Evolutionary conservation across 768 basidiomycete genomes (phyloP).

Genomic region (Rhodocollybia butyracea): DNA sequence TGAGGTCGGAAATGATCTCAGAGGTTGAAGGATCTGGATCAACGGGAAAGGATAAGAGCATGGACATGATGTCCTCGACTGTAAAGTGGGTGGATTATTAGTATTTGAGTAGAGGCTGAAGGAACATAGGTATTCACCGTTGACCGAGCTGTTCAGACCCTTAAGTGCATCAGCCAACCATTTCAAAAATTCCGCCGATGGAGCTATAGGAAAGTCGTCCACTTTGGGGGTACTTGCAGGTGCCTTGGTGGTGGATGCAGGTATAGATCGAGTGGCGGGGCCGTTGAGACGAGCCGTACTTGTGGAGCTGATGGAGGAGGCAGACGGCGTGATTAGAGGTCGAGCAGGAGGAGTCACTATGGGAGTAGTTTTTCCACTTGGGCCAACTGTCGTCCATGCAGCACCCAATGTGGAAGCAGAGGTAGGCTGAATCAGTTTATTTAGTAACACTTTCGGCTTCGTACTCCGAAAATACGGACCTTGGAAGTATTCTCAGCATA

Average conservation of each 20-base stretch:
- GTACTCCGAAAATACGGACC: conserved; percentile 34
- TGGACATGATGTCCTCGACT: conserved; percentile 97
- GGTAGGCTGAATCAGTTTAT: conserved; percentile 19
- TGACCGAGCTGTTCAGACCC: conserved; percentile 68
- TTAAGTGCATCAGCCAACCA: conserved; percentile 89
- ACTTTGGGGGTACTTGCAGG: conserved; percentile 34
- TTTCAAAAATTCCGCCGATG: conserved; percentile 87
- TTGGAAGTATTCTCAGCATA: conserved; percentile 81
- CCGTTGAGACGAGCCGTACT: conserved; percentile 36
- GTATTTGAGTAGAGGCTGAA: not conserved
- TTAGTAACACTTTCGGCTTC: conserved; percentile 9
- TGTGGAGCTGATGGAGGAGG: conserved; percentile 24
- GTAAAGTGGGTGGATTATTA: not conserved
- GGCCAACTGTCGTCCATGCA: conserved; percentile 87
- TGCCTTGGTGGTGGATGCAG: conserved; percentile 30
- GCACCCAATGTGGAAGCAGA: conserved; percentile 29
- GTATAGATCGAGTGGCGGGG: conserved; percentile 30
- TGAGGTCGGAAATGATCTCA: conserved; percentile 93
- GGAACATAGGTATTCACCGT: conserved; percentile 42
- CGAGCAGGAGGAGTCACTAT: conserved; percentile 31
- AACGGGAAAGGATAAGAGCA: conserved; percentile 91
- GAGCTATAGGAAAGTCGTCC: conserved; percentile 64
- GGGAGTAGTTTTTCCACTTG: conserved; percentile 59
- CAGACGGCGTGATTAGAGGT: conserved; percentile 28
- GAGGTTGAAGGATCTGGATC: conserved; percentile 79